Evolutionary conservation across 768 basidiomycete species (phyloP), one percentile per base, ranked within the genome.

Genomic region (Heimioporus sp.): DNA sequence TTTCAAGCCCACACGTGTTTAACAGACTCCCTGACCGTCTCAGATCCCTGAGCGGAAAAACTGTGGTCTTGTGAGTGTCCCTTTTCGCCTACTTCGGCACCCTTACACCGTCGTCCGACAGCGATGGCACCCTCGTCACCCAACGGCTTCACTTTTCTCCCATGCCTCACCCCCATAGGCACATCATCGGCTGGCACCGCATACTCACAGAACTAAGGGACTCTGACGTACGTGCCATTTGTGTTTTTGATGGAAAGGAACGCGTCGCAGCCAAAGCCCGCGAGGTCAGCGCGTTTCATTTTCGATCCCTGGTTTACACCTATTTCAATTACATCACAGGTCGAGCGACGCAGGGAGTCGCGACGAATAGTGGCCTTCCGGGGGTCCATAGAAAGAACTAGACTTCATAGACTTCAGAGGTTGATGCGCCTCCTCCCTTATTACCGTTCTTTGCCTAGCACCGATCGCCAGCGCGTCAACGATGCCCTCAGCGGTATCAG

Each of bases 71-170:
- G 90, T 92, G 68, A 67, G 81, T 28, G 24, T 35, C 24, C 5
- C 4, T 28, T 13, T 17, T 21, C 37, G 13, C 10, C 10, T 41
- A n/a, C 36, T 15, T 30, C 41, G 35, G 41, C 17, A 19, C 19
- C 48, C 20, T 42, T 16, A 17, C 41, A 16, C 24, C 46, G 43
- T 16, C 28, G 11, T 20, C n/a, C 48, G 19, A 47, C 60, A 92
- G 91, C 40, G 91, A 93, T 76, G 91, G 85, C 42, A 93, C 90
- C 8, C 83, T 93, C 51, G 78, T 93, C 62, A 93, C 90, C 0
- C 89, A 90, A 63, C 81, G 90, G 20, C 76, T 92, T 41, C 87
- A 92, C 62, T 93, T 85, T 66, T 78, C 84, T 0, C 83, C 77
- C 13, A 69, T 76, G 46, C 82, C 84, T 2, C 83, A 90, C 62